Conservation (phyloP, 2,329 filamentous ascomycete genomes). For the Rosellinia necatrix region DNA sequence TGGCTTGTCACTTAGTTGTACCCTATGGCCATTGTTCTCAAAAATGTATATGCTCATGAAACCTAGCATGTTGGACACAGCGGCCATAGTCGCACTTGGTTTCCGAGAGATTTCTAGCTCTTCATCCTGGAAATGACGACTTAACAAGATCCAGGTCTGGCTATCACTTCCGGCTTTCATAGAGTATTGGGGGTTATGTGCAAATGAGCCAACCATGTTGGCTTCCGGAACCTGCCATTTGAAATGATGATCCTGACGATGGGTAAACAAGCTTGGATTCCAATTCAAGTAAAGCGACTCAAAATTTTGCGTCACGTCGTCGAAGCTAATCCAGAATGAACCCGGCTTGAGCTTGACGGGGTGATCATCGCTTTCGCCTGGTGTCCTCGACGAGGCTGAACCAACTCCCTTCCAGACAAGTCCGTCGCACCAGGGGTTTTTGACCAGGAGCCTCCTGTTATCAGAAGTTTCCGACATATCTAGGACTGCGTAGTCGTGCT, state of each 20-base stretch:
- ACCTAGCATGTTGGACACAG: slow-evolving; percentile 63
- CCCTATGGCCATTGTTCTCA: slow-evolving; percentile 68
- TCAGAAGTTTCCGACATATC: slow-evolving; percentile 69
- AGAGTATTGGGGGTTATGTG: slow-evolving; percentile 74
- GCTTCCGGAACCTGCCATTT: slow-evolving; percentile 68
- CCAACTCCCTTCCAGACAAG: slow-evolving; percentile 69
- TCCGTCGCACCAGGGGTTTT: slow-evolving; percentile 94
- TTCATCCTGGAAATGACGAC: slow-evolving; percentile 79
- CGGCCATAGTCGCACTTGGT: slow-evolving; percentile 45
- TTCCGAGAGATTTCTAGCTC: slow-evolving; percentile 62
- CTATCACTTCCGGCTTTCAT: slow-evolving; percentile 62
- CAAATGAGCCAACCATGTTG: slow-evolving; percentile 59
- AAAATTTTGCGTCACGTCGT: slow-evolving; percentile 88
- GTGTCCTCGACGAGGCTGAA: slow-evolving; percentile 37
- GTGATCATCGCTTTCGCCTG: slow-evolving; percentile 26
- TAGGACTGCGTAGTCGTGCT: slow-evolving; percentile 93
- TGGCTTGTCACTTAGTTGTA: slow-evolving; percentile 74
- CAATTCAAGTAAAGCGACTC: slow-evolving; percentile 97
- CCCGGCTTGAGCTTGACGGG: slow-evolving; percentile 58
- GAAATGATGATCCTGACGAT: slow-evolving; percentile 89
- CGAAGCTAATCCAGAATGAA: slow-evolving; percentile 92
- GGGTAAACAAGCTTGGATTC: slow-evolving; percentile 83
- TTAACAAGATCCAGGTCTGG: slow-evolving; percentile 81
- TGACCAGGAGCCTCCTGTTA: slow-evolving; percentile 75
- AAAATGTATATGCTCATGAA: slow-evolving; percentile 91